Evolutionary conservation across 306 rosid genomes (phyloP), one percentile per base, ranked within the genome.

Genomic region (Prunus mume): DNA sequence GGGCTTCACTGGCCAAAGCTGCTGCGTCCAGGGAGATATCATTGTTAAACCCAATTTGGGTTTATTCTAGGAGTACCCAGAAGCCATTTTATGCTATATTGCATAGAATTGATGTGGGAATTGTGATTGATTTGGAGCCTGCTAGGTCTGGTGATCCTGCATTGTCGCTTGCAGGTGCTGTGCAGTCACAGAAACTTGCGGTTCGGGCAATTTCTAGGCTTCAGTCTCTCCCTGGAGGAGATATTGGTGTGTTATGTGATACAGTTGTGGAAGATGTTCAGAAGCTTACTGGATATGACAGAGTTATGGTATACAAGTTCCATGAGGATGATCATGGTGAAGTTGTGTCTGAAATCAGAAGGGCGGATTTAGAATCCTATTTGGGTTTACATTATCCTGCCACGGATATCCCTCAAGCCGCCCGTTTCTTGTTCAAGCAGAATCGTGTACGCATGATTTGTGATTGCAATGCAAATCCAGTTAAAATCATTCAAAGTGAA

Each of bases 321-420:
- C 96, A 90, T 57, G 93, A 91, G 6, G 98, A 91, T 79, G 97
- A 90, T 64, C 98, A 93, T 63, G 98, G 98, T 46, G 97, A 93
- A 78, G 92, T 93, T 70, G 81, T 93, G n/a, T 82, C 97, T 38
- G 97, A 93, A 78, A 88, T 87, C 70, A 87, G 90, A 65, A 87
- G 90, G 83, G 78, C 84, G 0, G 96, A 90, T 80, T 88, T 93
- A 27, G 98, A 90, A 41, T 84, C 98, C 3, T 93, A 86, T 52
- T 80, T 91, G 50, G 98, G 96, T 28, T 78, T 90, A 72, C 98
- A 91, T 80, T 91, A 93, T 69, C 98, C 98, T 78, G 87, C 98
- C 38, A 87, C 89, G 0, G 96, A 93, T 86, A 88, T 93, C 49
- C 98, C 97, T 15, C 97, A 88, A 69, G 97, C 97, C 6, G 78